phyloP scores from a whole-genome alignment of 2,329 filamentous ascomycete genomes.

The Sclerotinia subarctica region DNA sequence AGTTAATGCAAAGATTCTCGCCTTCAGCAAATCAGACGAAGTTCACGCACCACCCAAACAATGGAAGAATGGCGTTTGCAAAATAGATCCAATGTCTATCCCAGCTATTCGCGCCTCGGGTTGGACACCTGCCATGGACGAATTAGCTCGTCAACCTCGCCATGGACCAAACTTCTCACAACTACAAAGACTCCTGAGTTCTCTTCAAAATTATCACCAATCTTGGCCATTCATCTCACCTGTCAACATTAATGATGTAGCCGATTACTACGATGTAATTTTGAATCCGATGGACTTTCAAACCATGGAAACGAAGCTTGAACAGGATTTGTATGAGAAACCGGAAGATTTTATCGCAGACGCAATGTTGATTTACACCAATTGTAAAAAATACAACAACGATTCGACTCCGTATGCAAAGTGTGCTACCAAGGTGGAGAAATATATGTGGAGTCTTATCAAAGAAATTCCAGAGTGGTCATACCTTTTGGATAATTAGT shows the following conservation, averaged over 20 bases:
- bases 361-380: constrained; percentile 85
- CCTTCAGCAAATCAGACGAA: constrained; percentile 83
- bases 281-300: constrained; percentile 95
- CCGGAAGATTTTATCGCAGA: constrained; percentile 93
- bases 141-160: constrained; percentile 87
- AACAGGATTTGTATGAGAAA: constrained; percentile 85
- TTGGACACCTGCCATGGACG: constrained; percentile 98
- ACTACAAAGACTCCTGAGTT: constrained; percentile 86
- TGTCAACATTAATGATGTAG: constrained; percentile 91
- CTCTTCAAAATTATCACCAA: constrained; percentile 88
- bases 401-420: constrained; percentile 95
- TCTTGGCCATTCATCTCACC: constrained; percentile 95
- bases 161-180: constrained; percentile 97
- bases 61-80: constrained; percentile 71
- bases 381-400: constrained; percentile 95
- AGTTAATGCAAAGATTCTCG: constrained; percentile 90
- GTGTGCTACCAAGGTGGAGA: constrained; percentile 86
- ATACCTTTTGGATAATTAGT: constrained; percentile 38
- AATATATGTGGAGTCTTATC: constrained; percentile 93
- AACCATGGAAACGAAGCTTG: constrained; percentile 94
- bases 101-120: constrained; percentile 86
- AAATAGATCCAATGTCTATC: constrained; percentile 83
- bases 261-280: constrained; percentile 99
- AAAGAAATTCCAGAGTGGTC: constrained; percentile 92
- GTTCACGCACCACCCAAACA: constrained; percentile 80